Conservation (phyloP, 1,284 basidiomycete genomes). For the Salmacisia buchloeana region DNA sequence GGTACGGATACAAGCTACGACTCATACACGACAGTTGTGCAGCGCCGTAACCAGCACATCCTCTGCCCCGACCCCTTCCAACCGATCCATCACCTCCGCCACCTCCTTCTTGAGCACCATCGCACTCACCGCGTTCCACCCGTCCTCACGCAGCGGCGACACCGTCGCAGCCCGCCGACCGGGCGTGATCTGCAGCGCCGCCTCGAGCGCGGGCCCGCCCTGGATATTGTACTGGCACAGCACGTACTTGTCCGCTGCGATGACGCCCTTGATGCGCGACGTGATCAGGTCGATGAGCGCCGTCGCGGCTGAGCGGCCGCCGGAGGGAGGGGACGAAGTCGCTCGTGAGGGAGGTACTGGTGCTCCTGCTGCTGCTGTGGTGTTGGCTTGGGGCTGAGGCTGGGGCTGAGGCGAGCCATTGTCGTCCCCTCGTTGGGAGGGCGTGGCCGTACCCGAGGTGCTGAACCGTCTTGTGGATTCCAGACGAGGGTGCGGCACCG, state of each 20-base stretch:
- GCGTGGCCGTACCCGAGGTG: not conserved
- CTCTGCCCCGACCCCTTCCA: constrained; percentile 75
- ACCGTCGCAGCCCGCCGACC: constrained; percentile 86
- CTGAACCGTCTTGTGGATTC: not conserved
- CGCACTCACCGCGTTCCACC: constrained; percentile 83
- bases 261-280: constrained; percentile 81
- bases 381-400: not conserved
- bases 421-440: not conserved
- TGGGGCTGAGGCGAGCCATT: not conserved
- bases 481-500: constrained; percentile 60
- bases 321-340: constrained; percentile 44
- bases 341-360: not conserved
- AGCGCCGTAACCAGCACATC: constrained; percentile 85
- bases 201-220: constrained; percentile 59
- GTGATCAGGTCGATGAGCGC: constrained; percentile 73
- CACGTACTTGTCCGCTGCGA: constrained; percentile 82
- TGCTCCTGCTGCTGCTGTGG: not conserved
- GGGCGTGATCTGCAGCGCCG: constrained; percentile 72
- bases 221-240: constrained; percentile 86
- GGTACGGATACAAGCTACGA: not conserved
- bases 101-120: constrained; percentile 84
- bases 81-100: constrained; percentile 85
- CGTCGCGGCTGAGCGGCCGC: too few relatives aligned
- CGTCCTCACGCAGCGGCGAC: constrained; percentile 69
- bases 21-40: constrained; percentile 85